Percentiles rank a stretch among this genome's conserved stretches.
Evolutionary conservation across 352 stramenopile species (phyloP).

Genomic region (Globisporangium takayamanum): DNA sequence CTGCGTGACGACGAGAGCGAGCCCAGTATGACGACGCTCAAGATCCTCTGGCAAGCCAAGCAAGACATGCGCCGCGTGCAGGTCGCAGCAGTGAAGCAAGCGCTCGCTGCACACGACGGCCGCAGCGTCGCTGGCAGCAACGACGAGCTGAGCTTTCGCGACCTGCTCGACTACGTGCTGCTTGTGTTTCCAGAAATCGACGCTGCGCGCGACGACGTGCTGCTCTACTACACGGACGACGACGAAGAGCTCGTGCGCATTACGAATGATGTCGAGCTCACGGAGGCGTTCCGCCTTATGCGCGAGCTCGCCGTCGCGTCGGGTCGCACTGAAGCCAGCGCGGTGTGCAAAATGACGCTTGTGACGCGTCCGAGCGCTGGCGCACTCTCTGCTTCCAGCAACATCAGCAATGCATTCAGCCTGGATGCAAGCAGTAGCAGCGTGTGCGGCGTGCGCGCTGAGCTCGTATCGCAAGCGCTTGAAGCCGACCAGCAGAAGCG

Average conservation of each 20-base stretch:
- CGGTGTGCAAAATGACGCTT: slow-evolving; percentile 71
- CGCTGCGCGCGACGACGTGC: slow-evolving; percentile 26
- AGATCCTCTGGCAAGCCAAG: slow-evolving; percentile 77
- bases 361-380: slow-evolving; percentile 24
- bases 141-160: slow-evolving; percentile 39
- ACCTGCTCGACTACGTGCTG: slow-evolving; percentile 62
- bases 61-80: slow-evolving; percentile 84
- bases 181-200: slow-evolving; percentile 59
- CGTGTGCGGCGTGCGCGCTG: slow-evolving; percentile 10
- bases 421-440: slow-evolving; percentile 17
- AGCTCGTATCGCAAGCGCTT: slow-evolving; percentile 34
- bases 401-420: no score
- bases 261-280: slow-evolving; percentile 75
- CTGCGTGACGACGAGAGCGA: not conserved
- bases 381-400: slow-evolving; percentile 6
- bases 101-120: slow-evolving; percentile 40
- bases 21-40: slow-evolving; percentile 67
- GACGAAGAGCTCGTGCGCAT: slow-evolving; percentile 79
- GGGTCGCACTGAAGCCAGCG: slow-evolving; percentile 28
- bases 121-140: slow-evolving; percentile 19
- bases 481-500: slow-evolving; percentile 53
- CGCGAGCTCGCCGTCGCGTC: slow-evolving; percentile 44
- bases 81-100: slow-evolving; percentile 53
- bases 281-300: slow-evolving; percentile 75
- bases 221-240: slow-evolving; percentile 81